A percentile compares a stretch with the other conserved stretches of the same genome.
Conservation (phyloP, 2,329 filamentous ascomycete species). For the Cercospora canescens region DNA sequence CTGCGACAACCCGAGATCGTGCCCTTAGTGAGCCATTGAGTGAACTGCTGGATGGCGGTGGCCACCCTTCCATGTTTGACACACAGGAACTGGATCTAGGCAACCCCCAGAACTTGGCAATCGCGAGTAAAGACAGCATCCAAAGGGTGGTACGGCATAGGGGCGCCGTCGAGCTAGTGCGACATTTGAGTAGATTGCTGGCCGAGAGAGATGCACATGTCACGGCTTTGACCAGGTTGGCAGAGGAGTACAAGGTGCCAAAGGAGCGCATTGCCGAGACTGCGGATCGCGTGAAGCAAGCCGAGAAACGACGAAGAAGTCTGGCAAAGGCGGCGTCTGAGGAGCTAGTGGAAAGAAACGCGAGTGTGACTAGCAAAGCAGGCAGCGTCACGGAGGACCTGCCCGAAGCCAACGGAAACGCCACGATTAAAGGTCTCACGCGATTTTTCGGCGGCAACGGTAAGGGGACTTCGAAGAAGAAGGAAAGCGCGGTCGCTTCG, state of each 20-base stretch:
- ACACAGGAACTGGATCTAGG: constrained; percentile 19
- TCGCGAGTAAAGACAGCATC: constrained; percentile 27
- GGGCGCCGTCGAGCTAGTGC: constrained; percentile 33
- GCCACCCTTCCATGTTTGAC: constrained; percentile 35
- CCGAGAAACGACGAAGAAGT: constrained; percentile 30
- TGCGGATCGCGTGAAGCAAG: constrained; percentile 29
- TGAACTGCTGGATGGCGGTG: constrained; percentile 31
- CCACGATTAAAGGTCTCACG: constrained; percentile 29
- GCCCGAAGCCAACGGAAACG: constrained; percentile 15
- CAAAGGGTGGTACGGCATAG: constrained; percentile 32
- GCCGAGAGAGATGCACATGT: constrained; percentile 38
- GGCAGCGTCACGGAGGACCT: constrained; percentile 9
- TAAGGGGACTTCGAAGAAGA: constrained; percentile 20
- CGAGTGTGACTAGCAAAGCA: constrained; percentile 18
- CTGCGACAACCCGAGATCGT: constrained; percentile 2
- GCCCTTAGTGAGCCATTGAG: constrained; percentile 23
- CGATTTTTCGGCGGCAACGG: constrained; percentile 34
- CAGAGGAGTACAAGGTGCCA: constrained; percentile 36
- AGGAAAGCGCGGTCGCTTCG: constrained; percentile 16
- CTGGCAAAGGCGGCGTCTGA: constrained; percentile 25
- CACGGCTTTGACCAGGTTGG: constrained; percentile 34
- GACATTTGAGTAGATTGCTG: constrained; percentile 30
- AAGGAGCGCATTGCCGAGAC: constrained; percentile 30
- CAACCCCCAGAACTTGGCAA: constrained; percentile 31
- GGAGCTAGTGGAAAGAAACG: constrained; percentile 23